These are phyloP conservation scores for Escallonia rubra DNA, from an alignment of 129 eudicot species.

Conservation along the genomic window DNA sequence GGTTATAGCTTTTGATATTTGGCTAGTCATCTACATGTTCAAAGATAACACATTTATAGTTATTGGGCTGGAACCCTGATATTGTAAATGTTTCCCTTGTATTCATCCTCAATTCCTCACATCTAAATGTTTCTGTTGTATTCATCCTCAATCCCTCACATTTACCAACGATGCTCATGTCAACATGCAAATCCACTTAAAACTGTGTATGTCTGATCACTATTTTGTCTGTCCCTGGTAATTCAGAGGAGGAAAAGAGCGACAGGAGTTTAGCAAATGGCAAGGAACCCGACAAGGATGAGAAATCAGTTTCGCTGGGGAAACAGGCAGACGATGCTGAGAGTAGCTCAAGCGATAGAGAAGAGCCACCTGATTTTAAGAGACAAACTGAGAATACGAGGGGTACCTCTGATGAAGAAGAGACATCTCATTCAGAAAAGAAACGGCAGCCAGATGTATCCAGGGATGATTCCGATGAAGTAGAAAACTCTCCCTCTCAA, in stretches of 20 bases:
- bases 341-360: slow-evolving; percentile 39
- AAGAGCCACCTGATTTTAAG: slow-evolving; percentile 24
- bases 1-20: too few species aligned
- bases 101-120: too few species aligned
- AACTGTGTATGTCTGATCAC: too few species aligned
- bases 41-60: too few species aligned
- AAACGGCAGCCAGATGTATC: slow-evolving; percentile 19
- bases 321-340: slow-evolving; percentile 42
- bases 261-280: slow-evolving; percentile 15
- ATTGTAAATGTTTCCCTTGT: too few species aligned
- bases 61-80: too few species aligned
- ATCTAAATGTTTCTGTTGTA: too few species aligned
- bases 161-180: too few species aligned
- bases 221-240: slow-evolving; percentile 4
- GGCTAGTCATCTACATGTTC: too few species aligned
- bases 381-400: slow-evolving; percentile 25
- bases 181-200: too few species aligned
- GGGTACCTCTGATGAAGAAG: slow-evolving; percentile 28
- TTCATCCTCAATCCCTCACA: too few species aligned
- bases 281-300: slow-evolving; percentile 14
- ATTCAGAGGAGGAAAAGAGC: slow-evolving; percentile 33
- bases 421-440: slow-evolving; percentile 22
- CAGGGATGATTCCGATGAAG: slow-evolving; percentile 21
- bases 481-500: slow-evolving; percentile 27
- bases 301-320: slow-evolving; percentile 22